Base-by-base conservation (phyloP, 192 early-diverging fungal genomes). In the Umbelopsis vinacea region DNA sequence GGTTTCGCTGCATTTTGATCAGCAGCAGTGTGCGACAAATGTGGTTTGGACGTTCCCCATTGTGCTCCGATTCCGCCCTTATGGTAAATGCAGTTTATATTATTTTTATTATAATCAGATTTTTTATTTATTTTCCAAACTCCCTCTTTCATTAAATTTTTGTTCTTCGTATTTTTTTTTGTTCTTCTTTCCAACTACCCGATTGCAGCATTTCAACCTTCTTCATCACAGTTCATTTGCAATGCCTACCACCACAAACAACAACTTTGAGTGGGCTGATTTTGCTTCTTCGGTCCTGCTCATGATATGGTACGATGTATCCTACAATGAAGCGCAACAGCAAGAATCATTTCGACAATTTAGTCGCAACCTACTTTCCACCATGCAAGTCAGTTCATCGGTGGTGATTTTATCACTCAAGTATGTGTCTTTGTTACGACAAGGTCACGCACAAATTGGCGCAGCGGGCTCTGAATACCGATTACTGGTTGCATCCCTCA, bases 401-500 rank as follows among this genome's bases (percentile, higher is more conserved):
- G 88, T 88, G n/a, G 81, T 93, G 21, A 67, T 90, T 11, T 68
- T 91, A 23, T 79, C 89, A 0, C 79, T 93, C 26, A 85, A 90
- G 70, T 91, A 91, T 69, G 86, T 92, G 52, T 79, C 86, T 46
- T 81, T 84, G 55, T 77, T 93, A 48, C 78, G 87, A 53, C 74
- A 77, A 35, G 77, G 81, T 45, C 83, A 87, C 67, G 85, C 90
- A 3, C 75, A 81, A 12, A 83, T 89, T 40, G 81, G 82, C 74
- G 91, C 88, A 52, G 81, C 82, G 45, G 95, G 95, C 50, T 91
- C 89, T 54, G 95, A 96, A 72, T 93, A 91, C 68, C 81, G 94
- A 19, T 74, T 95, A 48, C 92, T 96, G 74, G 91, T 93, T 9
- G 92, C 91, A n/a, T 89, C 93, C 40, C 83, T 96, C 40, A 92